Conservation (phyloP, 208 protist genomes). For the Angomonas ambiguus region DNA sequence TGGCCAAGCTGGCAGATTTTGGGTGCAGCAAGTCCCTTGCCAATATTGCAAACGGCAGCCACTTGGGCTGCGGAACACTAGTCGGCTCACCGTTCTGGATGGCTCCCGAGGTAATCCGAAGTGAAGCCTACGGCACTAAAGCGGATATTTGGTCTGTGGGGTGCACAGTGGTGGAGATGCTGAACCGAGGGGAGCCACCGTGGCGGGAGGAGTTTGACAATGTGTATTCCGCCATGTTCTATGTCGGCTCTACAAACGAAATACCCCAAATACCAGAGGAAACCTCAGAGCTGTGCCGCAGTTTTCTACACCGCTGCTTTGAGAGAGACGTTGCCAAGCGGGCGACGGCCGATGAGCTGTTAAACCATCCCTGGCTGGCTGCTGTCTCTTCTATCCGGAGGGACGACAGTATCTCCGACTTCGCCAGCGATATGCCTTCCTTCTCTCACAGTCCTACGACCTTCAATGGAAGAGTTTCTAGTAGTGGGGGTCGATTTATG, state of each 20-base stretch:
- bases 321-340: constrained; percentile 66
- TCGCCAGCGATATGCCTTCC: constrained; percentile 4
- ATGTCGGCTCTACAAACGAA: constrained; percentile 63
- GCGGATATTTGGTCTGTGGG: constrained; percentile 93
- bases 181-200: constrained; percentile 74
- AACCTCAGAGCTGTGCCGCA: constrained; percentile 61
- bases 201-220: constrained; percentile 79
- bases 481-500: neutral
- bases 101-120: constrained; percentile 85
- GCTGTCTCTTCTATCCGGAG: constrained; percentile 19
- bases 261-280: constrained; percentile 65
- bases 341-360: constrained; percentile 61
- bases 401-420: constrained; percentile 21
- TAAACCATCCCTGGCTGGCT: constrained; percentile 66
- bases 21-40: constrained; percentile 76
- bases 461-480: neutral
- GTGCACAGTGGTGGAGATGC: constrained; percentile 91
- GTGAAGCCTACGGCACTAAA: constrained; percentile 76
- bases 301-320: constrained; percentile 73
- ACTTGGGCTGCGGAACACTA: constrained; percentile 62
- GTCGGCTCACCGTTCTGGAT: constrained; percentile 86
- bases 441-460: neutral
- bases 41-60: constrained; percentile 44
- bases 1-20: constrained; percentile 89
- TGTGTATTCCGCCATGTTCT: constrained; percentile 77